phyloP scores from a whole-genome alignment of 225 moss, liverwort and hornwort genomes.

The Marchantia polymorpha region DNA sequence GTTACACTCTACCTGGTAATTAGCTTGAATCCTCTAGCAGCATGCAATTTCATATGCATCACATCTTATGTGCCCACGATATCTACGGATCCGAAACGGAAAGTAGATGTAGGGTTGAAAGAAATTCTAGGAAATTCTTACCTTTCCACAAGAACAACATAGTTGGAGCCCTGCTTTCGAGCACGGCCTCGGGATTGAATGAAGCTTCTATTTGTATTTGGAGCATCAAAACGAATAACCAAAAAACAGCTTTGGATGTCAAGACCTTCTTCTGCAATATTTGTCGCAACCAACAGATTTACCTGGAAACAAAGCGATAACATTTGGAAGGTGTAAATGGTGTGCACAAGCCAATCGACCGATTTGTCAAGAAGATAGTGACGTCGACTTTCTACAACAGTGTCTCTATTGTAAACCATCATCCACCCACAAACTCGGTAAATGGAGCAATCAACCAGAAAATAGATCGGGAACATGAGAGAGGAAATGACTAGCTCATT shows the following conservation, averaged over 20 bases:
- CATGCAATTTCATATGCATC: neutral
- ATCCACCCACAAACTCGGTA: too few species aligned
- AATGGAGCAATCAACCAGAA: too few species aligned
- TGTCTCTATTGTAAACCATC: too few species aligned
- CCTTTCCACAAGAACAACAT: slow-evolving; percentile 78
- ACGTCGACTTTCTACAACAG: too few species aligned
- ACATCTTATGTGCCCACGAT: neutral
- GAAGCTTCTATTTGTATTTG: slow-evolving; percentile 77
- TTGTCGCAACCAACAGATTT: slow-evolving; percentile 89
- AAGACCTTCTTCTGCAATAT: slow-evolving; percentile 97
- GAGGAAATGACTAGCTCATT: too few species aligned
- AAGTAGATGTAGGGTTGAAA: neutral
- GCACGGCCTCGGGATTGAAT: slow-evolving; percentile 98
- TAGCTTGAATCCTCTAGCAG: neutral
- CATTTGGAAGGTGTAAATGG: neutral
- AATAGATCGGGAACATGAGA: too few species aligned
- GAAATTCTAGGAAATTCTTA: slow-evolving; percentile 17
- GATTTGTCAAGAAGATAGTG: neutral
- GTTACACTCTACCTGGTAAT: neutral
- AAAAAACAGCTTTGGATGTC: slow-evolving; percentile 91
- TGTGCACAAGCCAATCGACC: neutral
- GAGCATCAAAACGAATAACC: slow-evolving; percentile 90
- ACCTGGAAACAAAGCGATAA: slow-evolving; percentile 45
- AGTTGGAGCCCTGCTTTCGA: slow-evolving; percentile 69
- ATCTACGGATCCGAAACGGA: neutral